These are phyloP conservation scores for Pisolithus microcarpus DNA, from an alignment of 768 basidiomycete species.

Conservation along the genomic window DNA sequence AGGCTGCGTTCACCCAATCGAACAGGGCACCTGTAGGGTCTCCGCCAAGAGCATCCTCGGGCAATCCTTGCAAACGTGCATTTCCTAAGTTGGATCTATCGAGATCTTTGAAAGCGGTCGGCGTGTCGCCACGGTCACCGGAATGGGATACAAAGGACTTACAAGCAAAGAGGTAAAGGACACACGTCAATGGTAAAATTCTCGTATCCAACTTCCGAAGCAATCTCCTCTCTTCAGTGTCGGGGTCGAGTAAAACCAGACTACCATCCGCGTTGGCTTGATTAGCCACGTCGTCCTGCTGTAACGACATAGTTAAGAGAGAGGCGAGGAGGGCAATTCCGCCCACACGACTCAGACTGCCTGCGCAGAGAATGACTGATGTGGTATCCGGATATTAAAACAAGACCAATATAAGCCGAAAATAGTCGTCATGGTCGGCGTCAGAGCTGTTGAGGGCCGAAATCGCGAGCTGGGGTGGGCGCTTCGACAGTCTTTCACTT, in stretches of 20 bases:
- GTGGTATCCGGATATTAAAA: not conserved
- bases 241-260: slow-evolving; percentile 13
- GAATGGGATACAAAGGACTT: slow-evolving; percentile 21
- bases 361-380: not conserved
- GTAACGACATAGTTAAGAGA: not conserved
- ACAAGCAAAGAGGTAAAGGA: slow-evolving; percentile 77
- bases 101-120: slow-evolving; percentile 32
- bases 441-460: not conserved
- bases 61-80: slow-evolving; percentile 66
- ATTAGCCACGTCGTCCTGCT: slow-evolving; percentile 1
- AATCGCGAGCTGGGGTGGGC: not conserved
- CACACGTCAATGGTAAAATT: slow-evolving; percentile 63
- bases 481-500: too few species aligned
- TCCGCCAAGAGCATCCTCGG: slow-evolving; percentile 56
- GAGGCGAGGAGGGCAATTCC: not conserved
- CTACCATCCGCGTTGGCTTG: slow-evolving; percentile 8
- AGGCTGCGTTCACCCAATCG: slow-evolving; percentile 71
- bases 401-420: not conserved
- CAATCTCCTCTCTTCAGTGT: slow-evolving; percentile 42
- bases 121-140: not conserved
- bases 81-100: slow-evolving; percentile 79
- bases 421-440: too few species aligned
- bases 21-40: slow-evolving; percentile 65
- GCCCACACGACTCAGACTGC: not conserved
- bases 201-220: slow-evolving; percentile 59